Evolutionary conservation across 495 filamentous ascomycete species (phyloP).

Genomic region (Aspergillus indologenus): DNA sequence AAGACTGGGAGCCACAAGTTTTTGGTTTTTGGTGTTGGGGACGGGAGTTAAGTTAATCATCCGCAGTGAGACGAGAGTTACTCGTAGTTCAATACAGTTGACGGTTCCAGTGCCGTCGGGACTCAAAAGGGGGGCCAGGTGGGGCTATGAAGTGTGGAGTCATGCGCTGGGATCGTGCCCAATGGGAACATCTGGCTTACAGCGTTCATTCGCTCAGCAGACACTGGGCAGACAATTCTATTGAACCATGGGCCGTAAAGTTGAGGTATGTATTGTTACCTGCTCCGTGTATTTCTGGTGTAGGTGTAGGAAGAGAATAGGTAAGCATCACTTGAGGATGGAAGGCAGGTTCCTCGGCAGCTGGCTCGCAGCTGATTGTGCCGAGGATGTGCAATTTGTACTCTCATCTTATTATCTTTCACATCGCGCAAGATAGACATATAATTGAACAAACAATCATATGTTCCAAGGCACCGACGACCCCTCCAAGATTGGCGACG

Average conservation of each 20-base stretch:
- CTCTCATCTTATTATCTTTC: no score
- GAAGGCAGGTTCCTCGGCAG: no score
- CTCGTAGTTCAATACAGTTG: no score
- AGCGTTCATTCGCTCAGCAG: conserved; percentile 6
- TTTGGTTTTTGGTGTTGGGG: not conserved
- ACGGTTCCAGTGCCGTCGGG: not conserved
- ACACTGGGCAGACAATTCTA: not conserved
- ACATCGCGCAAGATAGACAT: no score
- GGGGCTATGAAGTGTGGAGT: conserved; percentile 7
- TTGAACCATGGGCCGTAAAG: not conserved
- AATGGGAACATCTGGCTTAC: conserved; percentile 3
- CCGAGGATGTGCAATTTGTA: not conserved
- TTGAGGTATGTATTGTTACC: not conserved
- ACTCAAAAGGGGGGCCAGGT: conserved; percentile 15
- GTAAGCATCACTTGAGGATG: no score
- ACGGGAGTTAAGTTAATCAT: not conserved
- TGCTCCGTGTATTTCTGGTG: no score
- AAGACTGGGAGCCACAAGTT: not conserved
- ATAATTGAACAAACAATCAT: no score
- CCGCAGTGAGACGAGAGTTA: not conserved
- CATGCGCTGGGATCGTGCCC: not conserved
- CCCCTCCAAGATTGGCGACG: not conserved
- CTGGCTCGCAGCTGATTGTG: not conserved
- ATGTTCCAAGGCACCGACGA: not conserved
- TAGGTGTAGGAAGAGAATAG: no score